phyloP scores from a whole-genome alignment of 1,139 yeast genomes.

The Geotrichum restrictum region DNA sequence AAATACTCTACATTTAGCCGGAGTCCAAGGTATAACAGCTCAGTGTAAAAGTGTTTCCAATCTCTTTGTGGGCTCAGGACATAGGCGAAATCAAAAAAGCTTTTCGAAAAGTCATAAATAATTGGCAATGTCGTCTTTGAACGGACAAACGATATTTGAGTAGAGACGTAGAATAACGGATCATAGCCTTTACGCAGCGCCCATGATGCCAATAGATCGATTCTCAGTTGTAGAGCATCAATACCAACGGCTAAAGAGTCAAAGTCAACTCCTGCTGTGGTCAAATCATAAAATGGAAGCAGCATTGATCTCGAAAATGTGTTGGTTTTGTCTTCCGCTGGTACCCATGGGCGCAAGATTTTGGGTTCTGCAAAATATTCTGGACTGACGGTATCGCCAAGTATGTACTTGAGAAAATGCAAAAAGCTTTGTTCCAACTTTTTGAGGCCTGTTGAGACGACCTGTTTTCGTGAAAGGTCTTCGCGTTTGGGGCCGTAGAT shows the following conservation, averaged over 20 bases:
- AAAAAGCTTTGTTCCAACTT: conserved; percentile 24
- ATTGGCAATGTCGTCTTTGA: conserved; percentile 22
- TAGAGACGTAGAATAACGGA: conserved; percentile 20
- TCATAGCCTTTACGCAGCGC: conserved; percentile 19
- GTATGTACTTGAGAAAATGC: conserved; percentile 21
- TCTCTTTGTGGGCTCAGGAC: background rate
- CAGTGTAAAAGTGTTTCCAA: conserved; percentile 19
- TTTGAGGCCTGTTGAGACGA: conserved; percentile 22
- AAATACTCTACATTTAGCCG: conserved; percentile 24
- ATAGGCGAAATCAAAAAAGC: conserved; percentile 19
- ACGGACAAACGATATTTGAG: conserved; percentile 22
- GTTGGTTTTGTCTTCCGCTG: conserved; percentile 14
- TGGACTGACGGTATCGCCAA: conserved; percentile 13
- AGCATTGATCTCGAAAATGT: conserved; percentile 24
- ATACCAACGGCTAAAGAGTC: conserved; percentile 25
- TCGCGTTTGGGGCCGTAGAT: background rate
- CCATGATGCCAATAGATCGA: conserved; percentile 23
- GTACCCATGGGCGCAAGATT: conserved; percentile 7
- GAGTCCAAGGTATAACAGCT: conserved; percentile 21
- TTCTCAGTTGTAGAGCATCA: conserved; percentile 25
- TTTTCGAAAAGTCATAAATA: conserved; percentile 22
- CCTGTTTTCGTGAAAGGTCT: conserved; percentile 4
- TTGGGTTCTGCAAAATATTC: background rate
- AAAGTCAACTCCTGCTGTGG: conserved; percentile 17
- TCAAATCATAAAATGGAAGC: conserved; percentile 24